Evolutionary conservation across 306 rosid genomes (phyloP), one percentile per base, ranked within the genome.

Genomic region (Arachis hypogaea): DNA sequence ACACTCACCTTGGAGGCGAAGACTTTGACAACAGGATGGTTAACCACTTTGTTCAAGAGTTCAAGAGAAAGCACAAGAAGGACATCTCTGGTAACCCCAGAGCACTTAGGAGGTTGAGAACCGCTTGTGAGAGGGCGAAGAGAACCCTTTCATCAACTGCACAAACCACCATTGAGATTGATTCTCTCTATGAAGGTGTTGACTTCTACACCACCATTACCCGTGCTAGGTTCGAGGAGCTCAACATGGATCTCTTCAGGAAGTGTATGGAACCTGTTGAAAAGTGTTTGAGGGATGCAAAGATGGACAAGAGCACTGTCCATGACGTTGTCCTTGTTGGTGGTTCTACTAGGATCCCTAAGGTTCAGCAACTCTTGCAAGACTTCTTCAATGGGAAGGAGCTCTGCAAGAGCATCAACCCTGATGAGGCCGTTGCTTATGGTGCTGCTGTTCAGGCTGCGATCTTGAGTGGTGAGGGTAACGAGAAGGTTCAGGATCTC

Each of bases 361-460:
- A 89, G 47, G 95, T 89, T 42, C 95, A 89, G 67, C 88, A 85
- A 11, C 45, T 89, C 2, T 83, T 89, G 82, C 92, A 89, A 28
- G 90, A 89, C 7, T 89, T 89, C 83, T 85, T 89, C 59, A 83
- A 85, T 2, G 96, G 96, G 0, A 89, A 89, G 72, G 92, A 87
- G 68, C 96, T 89, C 14, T 89, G 92, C 82, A 87, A 87, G 81
- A 89, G 88, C 8, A 89, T 87, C 18, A 89, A 89, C 72, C 95
- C 96, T 0, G 92, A 89, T 36, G 96, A 89, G 74, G 96, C 96
- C 12, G 90, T 89, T 41, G 96, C 92, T 4, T 89, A 89, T 18
- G 92, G 96, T 7, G 92, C 96, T 38, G 88, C 96, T 1, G 90
- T 89, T 0, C 96, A 89, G 51, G 96, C 90, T 3, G 96, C 92